These are phyloP conservation scores for Phytopythium ostracodes DNA, from an alignment of 352 stramenopile genomes.

Conservation along the genomic window DNA sequence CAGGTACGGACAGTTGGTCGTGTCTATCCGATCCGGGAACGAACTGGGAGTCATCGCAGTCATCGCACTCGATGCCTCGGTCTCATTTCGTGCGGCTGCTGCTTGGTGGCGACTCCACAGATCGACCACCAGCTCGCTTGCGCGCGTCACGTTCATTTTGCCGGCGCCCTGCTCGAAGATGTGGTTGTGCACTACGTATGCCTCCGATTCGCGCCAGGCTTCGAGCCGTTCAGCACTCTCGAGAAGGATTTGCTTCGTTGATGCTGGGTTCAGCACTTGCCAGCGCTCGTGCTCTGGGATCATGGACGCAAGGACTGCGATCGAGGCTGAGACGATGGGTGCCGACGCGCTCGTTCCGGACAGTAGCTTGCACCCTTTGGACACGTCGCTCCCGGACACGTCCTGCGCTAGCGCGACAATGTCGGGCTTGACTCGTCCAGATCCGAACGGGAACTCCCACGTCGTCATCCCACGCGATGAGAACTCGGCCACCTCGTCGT, in stretches of 20 bases:
- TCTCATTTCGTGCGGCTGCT: constrained; percentile 9
- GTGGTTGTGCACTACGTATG: constrained; percentile 58
- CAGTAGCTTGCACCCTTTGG: constrained; percentile 49
- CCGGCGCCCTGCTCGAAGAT: constrained; percentile 86
- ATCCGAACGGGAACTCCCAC: constrained; percentile 78
- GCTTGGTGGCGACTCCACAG: constrained; percentile 34
- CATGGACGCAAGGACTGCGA: constrained; percentile 76
- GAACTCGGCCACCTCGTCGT: constrained; percentile 64
- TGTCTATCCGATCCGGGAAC: constrained; percentile 63
- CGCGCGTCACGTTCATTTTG: constrained; percentile 60
- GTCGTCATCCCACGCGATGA: constrained; percentile 85
- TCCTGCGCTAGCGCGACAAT: constrained; percentile 67
- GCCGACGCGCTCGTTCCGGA: constrained; percentile 84
- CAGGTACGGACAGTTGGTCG: constrained; percentile 82
- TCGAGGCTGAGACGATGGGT: constrained; percentile 73
- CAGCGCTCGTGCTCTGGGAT: constrained; percentile 45
- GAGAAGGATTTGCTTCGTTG: constrained; percentile 68
- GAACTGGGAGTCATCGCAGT: constrained; percentile 32
- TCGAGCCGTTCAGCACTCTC: constrained; percentile 45
- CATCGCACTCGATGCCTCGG: constrained; percentile 4
- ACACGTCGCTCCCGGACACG: constrained; percentile 54
- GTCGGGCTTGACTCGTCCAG: constrained; percentile 85
- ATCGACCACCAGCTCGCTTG: constrained; percentile 38
- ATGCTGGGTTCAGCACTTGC: constrained; percentile 57
- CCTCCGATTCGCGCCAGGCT: constrained; percentile 23